phyloP scores from a whole-genome alignment of 192 early-diverging fungal species.

The Podila clonocystis region DNA sequence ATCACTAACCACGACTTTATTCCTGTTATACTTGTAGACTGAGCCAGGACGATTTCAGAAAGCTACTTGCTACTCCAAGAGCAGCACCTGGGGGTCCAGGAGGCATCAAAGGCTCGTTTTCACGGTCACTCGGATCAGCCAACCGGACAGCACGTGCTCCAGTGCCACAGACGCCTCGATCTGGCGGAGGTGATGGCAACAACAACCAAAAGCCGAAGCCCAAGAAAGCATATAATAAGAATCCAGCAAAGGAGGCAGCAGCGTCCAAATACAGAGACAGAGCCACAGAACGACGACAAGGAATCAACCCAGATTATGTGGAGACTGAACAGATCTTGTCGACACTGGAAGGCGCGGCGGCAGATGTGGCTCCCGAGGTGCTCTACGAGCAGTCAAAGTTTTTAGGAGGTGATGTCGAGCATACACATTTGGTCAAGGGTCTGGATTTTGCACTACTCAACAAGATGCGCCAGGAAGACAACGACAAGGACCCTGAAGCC shows the following conservation, averaged over 20 bases:
- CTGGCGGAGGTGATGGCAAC: slow-evolving; percentile 7
- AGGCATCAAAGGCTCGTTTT: slow-evolving; percentile 53
- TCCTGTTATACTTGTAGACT: slow-evolving; percentile 44
- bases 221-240: slow-evolving; percentile 32
- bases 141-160: slow-evolving; percentile 41
- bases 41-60: slow-evolving; percentile 84
- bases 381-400: slow-evolving; percentile 87
- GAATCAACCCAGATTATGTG: slow-evolving; percentile 71
- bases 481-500: slow-evolving; percentile 51
- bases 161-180: slow-evolving; percentile 25
- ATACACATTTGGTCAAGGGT: slow-evolving; percentile 94
- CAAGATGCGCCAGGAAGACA: slow-evolving; percentile 72
- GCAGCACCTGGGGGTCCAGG: slow-evolving; percentile 34
- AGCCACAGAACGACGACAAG: slow-evolving; percentile 88
- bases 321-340: slow-evolving; percentile 70
- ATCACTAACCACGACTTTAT: too few species aligned
- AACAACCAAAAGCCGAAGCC: slow-evolving; percentile 31
- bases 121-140: slow-evolving; percentile 54
- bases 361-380: slow-evolving; percentile 56
- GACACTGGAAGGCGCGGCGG: slow-evolving; percentile 52
- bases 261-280: slow-evolving; percentile 83
- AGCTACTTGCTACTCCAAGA: slow-evolving; percentile 78
- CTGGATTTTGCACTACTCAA: slow-evolving; percentile 86
- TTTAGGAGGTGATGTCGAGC: slow-evolving; percentile 85
- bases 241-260: slow-evolving; percentile 25